Base-by-base conservation (phyloP, 2,329 filamentous ascomycete genomes). In the Penicillium psychrosexuale region DNA sequence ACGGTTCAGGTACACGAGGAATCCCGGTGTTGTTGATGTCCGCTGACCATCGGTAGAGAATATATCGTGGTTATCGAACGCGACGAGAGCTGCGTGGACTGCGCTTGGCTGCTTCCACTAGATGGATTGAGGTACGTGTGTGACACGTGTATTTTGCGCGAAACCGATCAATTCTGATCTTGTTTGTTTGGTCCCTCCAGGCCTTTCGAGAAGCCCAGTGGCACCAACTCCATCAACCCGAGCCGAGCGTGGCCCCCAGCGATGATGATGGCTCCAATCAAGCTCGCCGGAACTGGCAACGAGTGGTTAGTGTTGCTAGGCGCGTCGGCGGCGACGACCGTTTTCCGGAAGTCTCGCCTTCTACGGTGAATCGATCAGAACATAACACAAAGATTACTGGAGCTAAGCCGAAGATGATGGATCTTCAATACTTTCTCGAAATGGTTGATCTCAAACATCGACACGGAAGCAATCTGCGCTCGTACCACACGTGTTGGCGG, bases 361-460 rank as follows among this genome's bases (percentile, higher is more conserved):
- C 31, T 27, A 62, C 63, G 67, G 74, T 17, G 67, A 46, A 82
- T 55, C 75, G 78, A 17, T n/a, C 31, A 11, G 47, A 17, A 19
- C 73, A 51, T 69, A 72, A 44, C 76, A 77, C 52, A 69, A 78
- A 8, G 76, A 83, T 61, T 75, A 80, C 53, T 84, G 84, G 84
- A 56, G 83, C 85, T 62, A 84, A 83, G 5, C 86, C 90, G 1
- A 89, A 87, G 70, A 87, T 84, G 70, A 93, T 96, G 89, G 90
- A 90, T 17, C 71, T 95, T 34, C 87, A 90, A 66, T 96, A 96
- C 69, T 96, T 94, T 60, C 78, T 86, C 1, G 84, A 96, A 66
- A 92, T 96, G 88, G 86, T 93, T 8, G 89, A 94, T 69, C 76
- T 86, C 44, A 92, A 95, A 71, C 91, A 97, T 69, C 84, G 91